Evolutionary conservation across 2,329 filamentous ascomycete genomes (phyloP), one percentile per base, ranked within the genome.

Genomic region (Phaeosphaeriaceae sp.): DNA sequence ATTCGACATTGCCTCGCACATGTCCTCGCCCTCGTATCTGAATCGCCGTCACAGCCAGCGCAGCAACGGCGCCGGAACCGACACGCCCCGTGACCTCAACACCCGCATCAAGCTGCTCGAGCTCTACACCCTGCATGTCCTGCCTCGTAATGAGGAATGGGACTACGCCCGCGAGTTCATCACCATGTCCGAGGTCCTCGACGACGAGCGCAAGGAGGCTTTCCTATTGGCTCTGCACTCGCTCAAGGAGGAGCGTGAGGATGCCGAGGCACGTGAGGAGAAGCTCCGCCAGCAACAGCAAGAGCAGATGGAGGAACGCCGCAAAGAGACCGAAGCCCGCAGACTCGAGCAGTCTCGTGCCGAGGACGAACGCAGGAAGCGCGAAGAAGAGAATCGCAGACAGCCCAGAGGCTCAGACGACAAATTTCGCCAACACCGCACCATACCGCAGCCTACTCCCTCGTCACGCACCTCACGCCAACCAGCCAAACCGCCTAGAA

Each of bases 101-200:
- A 89, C 92, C 4, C 87, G 93, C 48, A 89, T 97, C 64, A 97
- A 96, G 81, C 91, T 99, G 44, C 87, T 99, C 52, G 95, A 99
- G 79, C 85, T 99, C 9, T 99, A 97, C 77, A 96, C 93, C 1
- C 85, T 99, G 4, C 95, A 99, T 74, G 92, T 98, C 8, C 87
- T 99, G n/a, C 89, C 94, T 5, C 87, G 93, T 54, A 98, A 97
- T 69, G 89, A 92, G 56, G 93, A 98, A 79, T 99, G 95, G 95
- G 92, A 97, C 58, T 97, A 97, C 70, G 93, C 95, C 3, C 87
- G 88, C 59, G 92, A 97, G 68, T 98, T 98, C 77, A 96, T 98
- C 72, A 88, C 85, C 70, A 88, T 93, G 72, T 95, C 89, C 76
- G 89, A 94, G 49, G 88, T 97, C 24, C 85, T 99, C 1, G 94